phyloP scores from a whole-genome alignment of 495 filamentous ascomycete genomes.

The Zalerion maritima region DNA sequence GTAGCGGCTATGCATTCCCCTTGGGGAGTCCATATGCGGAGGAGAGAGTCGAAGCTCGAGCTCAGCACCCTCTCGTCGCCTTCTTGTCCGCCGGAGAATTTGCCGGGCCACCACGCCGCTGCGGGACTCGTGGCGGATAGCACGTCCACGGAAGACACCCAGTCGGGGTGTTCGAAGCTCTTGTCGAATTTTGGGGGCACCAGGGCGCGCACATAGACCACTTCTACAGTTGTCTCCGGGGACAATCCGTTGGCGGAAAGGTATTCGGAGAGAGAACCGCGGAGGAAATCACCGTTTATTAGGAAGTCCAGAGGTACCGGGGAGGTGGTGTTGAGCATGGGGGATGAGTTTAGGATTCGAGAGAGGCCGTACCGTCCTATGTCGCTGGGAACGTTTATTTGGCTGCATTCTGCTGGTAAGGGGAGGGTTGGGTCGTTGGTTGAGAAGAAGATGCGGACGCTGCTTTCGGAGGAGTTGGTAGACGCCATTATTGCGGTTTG shows the following conservation, averaged over 20 bases:
- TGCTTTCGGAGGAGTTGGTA: too few relatives aligned
- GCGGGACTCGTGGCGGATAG: constrained; percentile 52
- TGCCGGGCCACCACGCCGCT: constrained; percentile 35
- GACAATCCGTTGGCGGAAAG: constrained; percentile 74
- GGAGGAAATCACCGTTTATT: constrained; percentile 78
- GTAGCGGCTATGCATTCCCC: constrained; percentile 64
- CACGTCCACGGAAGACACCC: constrained; percentile 87
- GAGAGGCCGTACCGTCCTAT: constrained; percentile 84
- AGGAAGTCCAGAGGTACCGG: constrained; percentile 94
- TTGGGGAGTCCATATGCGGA: constrained; percentile 79
- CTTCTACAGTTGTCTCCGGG: constrained; percentile 65
- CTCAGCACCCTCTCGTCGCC: constrained; percentile 66
- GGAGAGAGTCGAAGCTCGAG: constrained; percentile 74
- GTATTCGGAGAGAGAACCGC: constrained; percentile 78
- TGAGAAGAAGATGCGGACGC: too few relatives aligned
- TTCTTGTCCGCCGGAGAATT: constrained; percentile 28
- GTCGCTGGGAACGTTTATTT: too few relatives aligned
- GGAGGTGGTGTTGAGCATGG: constrained; percentile 57
- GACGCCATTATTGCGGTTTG: too few relatives aligned
- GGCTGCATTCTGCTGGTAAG: too few relatives aligned
- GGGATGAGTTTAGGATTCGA: constrained; percentile 73
- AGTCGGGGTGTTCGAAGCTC: constrained; percentile 90
- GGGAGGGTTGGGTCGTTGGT: too few relatives aligned
- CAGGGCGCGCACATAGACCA: constrained; percentile 86
- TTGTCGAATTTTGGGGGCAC: constrained; percentile 76